Evolutionary conservation across 352 stramenopile genomes (phyloP), one percentile per base, ranked within the genome.

Genomic region (Chloridella minuta): DNA sequence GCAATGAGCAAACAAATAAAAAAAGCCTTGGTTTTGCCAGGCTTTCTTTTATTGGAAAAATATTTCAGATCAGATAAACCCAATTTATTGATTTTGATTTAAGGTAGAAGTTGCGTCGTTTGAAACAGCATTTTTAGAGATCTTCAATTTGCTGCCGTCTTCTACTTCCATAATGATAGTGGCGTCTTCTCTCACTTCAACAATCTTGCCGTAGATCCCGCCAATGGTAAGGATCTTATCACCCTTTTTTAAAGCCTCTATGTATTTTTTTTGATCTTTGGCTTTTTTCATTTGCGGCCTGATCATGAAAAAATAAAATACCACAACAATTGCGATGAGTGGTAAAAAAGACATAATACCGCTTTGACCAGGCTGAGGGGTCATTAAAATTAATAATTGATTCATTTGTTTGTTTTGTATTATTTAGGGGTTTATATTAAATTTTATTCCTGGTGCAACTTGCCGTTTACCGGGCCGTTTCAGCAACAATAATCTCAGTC

Each of bases 301-400:
- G 40, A 66, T 66, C 40, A 66, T 66, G 40, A 66, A 66, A 66
- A 66, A 66, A 66, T 66, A 66, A n/a, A 66, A 66, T 66, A 66
- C 40, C n/a, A 66, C 40, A 10, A 66, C 40, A 66, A 66, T 66
- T 10, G 40, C 40, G n/a, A 66, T 66, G n/a, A 66, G 40, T 18
- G 40, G 40, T 66, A 66, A 66, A 66, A 66, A 66, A n/a, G 40
- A 66, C 40, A 66, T 66, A n/a, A 66, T 66, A 18, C 40, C 40
- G 40, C 40, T 66, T 66, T 66, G 40, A 66, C 40, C 40, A 66
- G 10, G 10, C n/a, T 66, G 40, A 18, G 40, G 10, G n/a, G 40
- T 18, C 40, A 66, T 66, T 66, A 66, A 66, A n/a, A 66, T 66
- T 18, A 66, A n/a, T 66, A 66, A 66, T 66, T 66, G 40, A 66